Conservation (phyloP, 2,329 filamentous ascomycete genomes). For the Sporothrix schenckii region DNA sequence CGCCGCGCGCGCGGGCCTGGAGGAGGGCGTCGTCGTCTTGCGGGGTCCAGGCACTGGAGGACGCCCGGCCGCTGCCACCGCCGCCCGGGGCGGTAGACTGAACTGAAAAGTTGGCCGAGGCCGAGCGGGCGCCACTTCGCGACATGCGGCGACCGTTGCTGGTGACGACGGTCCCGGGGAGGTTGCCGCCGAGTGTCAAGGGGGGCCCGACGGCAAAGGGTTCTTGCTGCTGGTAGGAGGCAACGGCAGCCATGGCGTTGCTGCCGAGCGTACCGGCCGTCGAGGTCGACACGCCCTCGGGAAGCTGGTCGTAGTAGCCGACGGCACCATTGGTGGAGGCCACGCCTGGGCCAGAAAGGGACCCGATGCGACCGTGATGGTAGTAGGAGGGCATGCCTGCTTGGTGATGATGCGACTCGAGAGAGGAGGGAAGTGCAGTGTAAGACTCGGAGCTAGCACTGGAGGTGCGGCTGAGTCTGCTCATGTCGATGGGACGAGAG, state of each 20-base stretch:
- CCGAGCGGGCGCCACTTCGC: background rate
- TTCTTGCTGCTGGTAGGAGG: slow-evolving; percentile 35
- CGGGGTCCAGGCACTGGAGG: slow-evolving; percentile 70
- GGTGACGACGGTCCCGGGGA: background rate
- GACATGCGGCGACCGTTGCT: slow-evolving; percentile 3
- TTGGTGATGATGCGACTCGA: slow-evolving; percentile 34
- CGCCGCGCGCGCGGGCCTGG: slow-evolving; percentile 69
- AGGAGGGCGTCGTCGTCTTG: slow-evolving; percentile 76
- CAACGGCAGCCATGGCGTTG: slow-evolving; percentile 35
- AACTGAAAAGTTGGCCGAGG: background rate
- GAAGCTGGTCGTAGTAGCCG: slow-evolving; percentile 43
- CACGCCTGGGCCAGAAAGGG: slow-evolving; percentile 25
- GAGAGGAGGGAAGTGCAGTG: slow-evolving; percentile 36
- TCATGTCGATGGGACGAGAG: slow-evolving; percentile 37
- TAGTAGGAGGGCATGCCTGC: slow-evolving; percentile 44
- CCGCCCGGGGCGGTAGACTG: background rate
- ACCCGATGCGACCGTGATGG: slow-evolving; percentile 36
- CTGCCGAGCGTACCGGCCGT: slow-evolving; percentile 23
- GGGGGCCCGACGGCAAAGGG: slow-evolving; percentile 43
- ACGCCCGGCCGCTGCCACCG: slow-evolving; percentile 48
- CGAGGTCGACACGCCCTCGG: slow-evolving; percentile 36
- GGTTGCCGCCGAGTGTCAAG: slow-evolving; percentile 38
- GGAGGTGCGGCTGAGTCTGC: slow-evolving; percentile 40
- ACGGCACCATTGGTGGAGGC: background rate
- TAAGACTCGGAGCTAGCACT: slow-evolving; percentile 40